Percentiles rank a stretch among this genome's conserved stretches.
Conservation (phyloP, 345 rosid species). For the Ceriops tagal region DNA sequence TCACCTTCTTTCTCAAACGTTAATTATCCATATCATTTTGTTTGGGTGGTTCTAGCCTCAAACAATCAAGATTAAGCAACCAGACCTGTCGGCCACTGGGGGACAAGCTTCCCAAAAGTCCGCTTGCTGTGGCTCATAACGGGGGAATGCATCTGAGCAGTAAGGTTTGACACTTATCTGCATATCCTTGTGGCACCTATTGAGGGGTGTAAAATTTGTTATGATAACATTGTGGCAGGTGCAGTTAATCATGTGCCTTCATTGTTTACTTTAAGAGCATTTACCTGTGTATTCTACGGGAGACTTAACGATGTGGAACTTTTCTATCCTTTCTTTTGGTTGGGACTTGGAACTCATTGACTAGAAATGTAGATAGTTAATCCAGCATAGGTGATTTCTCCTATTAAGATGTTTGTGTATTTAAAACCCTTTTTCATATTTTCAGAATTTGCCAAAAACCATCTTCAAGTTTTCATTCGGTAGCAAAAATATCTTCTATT, state of each 20-base stretch:
- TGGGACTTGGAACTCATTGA: constrained; percentile 3
- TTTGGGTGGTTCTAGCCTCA: constrained; percentile 36
- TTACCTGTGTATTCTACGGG: background rate
- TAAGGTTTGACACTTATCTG: background rate
- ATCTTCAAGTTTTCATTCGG: too few species aligned
- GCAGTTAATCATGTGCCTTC: constrained; percentile 4
- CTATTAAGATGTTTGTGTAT: too few species aligned
- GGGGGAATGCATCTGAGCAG: background rate
- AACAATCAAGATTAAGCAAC: constrained; percentile 61
- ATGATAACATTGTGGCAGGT: background rate
- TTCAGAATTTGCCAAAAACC: too few species aligned
- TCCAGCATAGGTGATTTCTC: background rate
- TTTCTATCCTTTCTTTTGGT: background rate
- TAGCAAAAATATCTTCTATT: too few species aligned
- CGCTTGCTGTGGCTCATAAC: constrained; percentile 53
- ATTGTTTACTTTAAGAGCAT: constrained; percentile 6
- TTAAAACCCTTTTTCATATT: too few species aligned
- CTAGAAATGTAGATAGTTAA: constrained; percentile 8
- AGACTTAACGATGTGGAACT: background rate
- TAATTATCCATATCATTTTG: background rate
- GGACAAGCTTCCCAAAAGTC: constrained; percentile 47
- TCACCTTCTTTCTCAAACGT: background rate
- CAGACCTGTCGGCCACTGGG: constrained; percentile 38
- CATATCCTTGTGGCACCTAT: background rate
- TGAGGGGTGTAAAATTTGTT: background rate